Percentiles rank a stretch among this genome's conserved stretches.
Evolutionary conservation across 2,329 filamentous ascomycete species (phyloP).

Genomic region (Alternaria arbusti): DNA sequence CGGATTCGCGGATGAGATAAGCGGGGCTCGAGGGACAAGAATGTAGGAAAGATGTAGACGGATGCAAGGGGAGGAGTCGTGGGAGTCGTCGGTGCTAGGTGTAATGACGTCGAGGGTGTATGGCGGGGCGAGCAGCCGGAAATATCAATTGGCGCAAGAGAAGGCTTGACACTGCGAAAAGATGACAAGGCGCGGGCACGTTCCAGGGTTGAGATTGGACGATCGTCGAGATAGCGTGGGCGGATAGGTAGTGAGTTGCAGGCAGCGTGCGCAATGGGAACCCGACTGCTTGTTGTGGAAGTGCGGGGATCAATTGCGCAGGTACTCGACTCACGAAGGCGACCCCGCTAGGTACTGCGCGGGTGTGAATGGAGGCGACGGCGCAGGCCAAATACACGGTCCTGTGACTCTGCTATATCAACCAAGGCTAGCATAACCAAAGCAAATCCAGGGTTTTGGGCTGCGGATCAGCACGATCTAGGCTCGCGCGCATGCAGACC

Average conservation of each 20-base stretch:
- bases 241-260: background rate
- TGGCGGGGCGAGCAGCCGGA: conserved; percentile 12
- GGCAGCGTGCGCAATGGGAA: background rate
- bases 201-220: background rate
- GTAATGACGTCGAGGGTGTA: conserved; percentile 14
- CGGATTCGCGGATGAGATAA: conserved; percentile 10
- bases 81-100: conserved; percentile 6
- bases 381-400: background rate
- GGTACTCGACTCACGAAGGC: background rate
- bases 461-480: conserved; percentile 16
- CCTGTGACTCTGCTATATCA: conserved; percentile 9
- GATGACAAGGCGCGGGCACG: conserved; percentile 1
- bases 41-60: conserved; percentile 3
- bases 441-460: conserved; percentile 6
- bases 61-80: conserved; percentile 7
- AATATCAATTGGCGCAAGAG: conserved; percentile 10
- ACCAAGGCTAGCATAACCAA: background rate
- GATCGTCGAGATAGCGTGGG: background rate
- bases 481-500: conserved; percentile 9
- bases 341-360: conserved; percentile 1
- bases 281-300: background rate
- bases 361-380: background rate
- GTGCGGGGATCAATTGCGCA: background rate
- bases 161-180: conserved; percentile 4
- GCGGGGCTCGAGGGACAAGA: conserved; percentile 10